phyloP scores from a whole-genome alignment of 352 stramenopile genomes.

The Phytophthora aleatoria region DNA sequence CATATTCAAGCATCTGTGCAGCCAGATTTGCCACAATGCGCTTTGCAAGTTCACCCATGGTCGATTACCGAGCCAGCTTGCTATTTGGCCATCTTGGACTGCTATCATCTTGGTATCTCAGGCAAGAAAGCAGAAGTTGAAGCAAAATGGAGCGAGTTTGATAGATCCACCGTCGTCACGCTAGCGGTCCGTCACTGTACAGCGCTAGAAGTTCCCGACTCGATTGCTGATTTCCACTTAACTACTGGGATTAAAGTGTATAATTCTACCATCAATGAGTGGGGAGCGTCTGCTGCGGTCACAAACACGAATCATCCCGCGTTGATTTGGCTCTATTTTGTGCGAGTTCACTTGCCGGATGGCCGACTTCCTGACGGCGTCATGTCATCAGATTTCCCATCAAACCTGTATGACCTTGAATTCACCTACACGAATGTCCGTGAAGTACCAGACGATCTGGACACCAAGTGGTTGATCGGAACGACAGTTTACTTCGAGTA shows the following conservation, averaged over 20 bases:
- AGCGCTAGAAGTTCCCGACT: slow-evolving; percentile 17
- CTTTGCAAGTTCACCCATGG: slow-evolving; percentile 34
- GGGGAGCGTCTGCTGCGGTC: slow-evolving; percentile 29
- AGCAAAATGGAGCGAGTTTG: slow-evolving; percentile 16
- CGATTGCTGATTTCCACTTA: slow-evolving; percentile 26
- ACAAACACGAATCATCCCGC: slow-evolving; percentile 31
- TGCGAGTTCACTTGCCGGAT: slow-evolving; percentile 2
- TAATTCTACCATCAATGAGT: slow-evolving; percentile 39
- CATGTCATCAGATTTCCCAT: slow-evolving; percentile 18
- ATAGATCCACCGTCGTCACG: slow-evolving; percentile 22
- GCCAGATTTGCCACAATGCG: slow-evolving; percentile 14
- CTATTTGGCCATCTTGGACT: slow-evolving; percentile 37
- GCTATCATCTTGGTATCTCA: slow-evolving; percentile 15
- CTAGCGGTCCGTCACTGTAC: slow-evolving; percentile 37
- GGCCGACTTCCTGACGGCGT: slow-evolving; percentile 16
- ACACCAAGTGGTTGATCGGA: slow-evolving; percentile 37
- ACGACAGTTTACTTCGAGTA: slow-evolving; percentile 33
- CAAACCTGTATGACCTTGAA: slow-evolving; percentile 37
- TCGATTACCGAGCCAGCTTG: slow-evolving; percentile 18
- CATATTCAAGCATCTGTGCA: slow-evolving; percentile 28
- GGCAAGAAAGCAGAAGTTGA: slow-evolving; percentile 11
- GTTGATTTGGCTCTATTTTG: slow-evolving; percentile 23
- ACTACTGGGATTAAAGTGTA: slow-evolving; percentile 38
- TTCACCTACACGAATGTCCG: slow-evolving; percentile 32
- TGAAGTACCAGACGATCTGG: slow-evolving; percentile 41